Evolutionary conservation across 331 rosid genomes (phyloP).

Genomic region (Rhamnella rubrinervis): DNA sequence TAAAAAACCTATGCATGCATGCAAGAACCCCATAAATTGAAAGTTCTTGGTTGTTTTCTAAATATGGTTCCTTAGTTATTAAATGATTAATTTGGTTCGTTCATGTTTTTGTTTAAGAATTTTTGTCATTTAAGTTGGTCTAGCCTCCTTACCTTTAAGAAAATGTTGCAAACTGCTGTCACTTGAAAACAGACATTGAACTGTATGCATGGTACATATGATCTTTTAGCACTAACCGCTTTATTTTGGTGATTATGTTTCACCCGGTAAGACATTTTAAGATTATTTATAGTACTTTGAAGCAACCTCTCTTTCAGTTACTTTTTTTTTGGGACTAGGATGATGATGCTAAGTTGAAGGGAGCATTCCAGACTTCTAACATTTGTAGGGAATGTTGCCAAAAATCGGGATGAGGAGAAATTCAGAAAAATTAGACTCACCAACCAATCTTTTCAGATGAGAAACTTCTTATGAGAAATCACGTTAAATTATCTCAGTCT

Average conservation of each 20-base stretch:
- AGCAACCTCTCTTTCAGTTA: constrained; percentile 11
- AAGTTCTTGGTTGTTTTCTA: too few relatives aligned
- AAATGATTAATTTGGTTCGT: too few relatives aligned
- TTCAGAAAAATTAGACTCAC: constrained; percentile 81
- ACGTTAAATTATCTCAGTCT: not conserved
- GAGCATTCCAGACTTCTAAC: constrained; percentile 90
- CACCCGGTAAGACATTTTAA: not conserved
- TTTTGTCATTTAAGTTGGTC: too few relatives aligned
- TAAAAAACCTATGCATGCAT: not conserved
- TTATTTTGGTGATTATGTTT: not conserved
- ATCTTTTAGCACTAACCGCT: not conserved
- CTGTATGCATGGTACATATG: not conserved
- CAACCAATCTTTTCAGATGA: constrained; percentile 84
- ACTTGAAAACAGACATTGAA: constrained; percentile 4
- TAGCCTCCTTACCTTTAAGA: not conserved
- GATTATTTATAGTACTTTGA: not conserved
- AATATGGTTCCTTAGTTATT: too few relatives aligned
- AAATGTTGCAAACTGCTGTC: not conserved
- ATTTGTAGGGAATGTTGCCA: constrained; percentile 81
- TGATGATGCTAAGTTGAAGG: constrained; percentile 77
- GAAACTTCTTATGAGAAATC: constrained; percentile 1
- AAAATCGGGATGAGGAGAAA: constrained; percentile 85
- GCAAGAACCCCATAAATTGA: not conserved
- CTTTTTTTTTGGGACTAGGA: constrained; percentile 54
- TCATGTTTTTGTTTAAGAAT: too few relatives aligned